Conservation (phyloP, 1,139 yeast genomes). For the Nadsonia commutata region DNA sequence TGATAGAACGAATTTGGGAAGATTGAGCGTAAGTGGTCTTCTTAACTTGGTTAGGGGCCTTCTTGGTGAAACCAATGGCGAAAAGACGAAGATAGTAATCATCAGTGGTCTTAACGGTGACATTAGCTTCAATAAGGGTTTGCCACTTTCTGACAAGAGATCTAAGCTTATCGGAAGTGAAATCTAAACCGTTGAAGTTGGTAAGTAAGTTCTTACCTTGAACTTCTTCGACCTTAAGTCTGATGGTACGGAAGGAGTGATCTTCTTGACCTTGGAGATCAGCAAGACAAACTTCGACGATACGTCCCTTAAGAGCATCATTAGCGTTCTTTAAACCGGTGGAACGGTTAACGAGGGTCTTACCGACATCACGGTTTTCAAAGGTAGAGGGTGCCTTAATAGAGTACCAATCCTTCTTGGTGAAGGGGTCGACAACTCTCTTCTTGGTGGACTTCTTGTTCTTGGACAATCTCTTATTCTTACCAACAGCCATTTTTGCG, state of each 20-base stretch:
- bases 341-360: constrained; percentile 85
- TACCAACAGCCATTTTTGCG: not conserved
- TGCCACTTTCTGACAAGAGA: constrained; percentile 92
- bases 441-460: constrained; percentile 94
- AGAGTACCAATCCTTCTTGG: constrained; percentile 91
- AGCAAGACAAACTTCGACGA: constrained; percentile 74
- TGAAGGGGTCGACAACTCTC: constrained; percentile 91
- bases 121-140: constrained; percentile 80
- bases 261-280: constrained; percentile 89
- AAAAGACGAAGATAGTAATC: constrained; percentile 81
- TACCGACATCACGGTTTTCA: constrained; percentile 88
- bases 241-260: constrained; percentile 80
- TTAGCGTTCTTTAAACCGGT: constrained; percentile 87
- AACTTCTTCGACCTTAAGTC: constrained; percentile 84
- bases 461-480: not conserved
- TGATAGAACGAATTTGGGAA: constrained; percentile 72
- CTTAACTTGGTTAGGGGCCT: constrained; percentile 79
- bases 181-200: constrained; percentile 91
- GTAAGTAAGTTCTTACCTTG: constrained; percentile 86
- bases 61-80: constrained; percentile 87
- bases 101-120: constrained; percentile 82
- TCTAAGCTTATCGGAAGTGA: constrained; percentile 81
- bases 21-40: constrained; percentile 86
- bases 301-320: constrained; percentile 85
- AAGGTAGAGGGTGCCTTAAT: constrained; percentile 92